phyloP scores from a whole-genome alignment of 768 basidiomycete genomes.

The Sporobolomyces roseus region DNA sequence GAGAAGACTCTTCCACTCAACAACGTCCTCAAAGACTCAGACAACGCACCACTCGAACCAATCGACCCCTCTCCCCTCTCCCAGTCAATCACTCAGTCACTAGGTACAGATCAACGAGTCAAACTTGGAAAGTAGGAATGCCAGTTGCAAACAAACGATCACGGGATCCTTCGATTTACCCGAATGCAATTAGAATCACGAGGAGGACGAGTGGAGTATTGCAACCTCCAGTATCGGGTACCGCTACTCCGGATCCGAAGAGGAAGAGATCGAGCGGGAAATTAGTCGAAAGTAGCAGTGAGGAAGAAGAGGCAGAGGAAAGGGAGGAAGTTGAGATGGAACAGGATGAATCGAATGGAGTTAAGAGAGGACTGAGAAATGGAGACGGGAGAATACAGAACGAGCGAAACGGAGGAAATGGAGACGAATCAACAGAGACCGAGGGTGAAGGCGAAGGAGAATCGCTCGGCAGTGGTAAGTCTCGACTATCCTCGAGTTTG shows the following conservation, averaged over 20 bases:
- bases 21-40: neutral
- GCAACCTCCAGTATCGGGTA: neutral
- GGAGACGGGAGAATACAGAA: neutral
- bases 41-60: neutral
- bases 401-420: neutral
- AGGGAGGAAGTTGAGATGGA: constrained; percentile 1
- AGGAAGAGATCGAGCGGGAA: constrained; percentile 7
- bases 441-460: constrained; percentile 3
- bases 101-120: neutral
- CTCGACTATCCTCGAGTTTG: neutral
- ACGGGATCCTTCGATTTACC: constrained; percentile 2
- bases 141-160: constrained; percentile 3
- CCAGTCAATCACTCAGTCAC: constrained; percentile 16
- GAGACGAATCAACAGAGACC: constrained; percentile 7
- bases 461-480: neutral
- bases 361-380: neutral
- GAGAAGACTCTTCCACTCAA: constrained; percentile 22
- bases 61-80: constrained; percentile 23
- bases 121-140: neutral
- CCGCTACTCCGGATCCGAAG: constrained; percentile 3
- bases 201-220: constrained; percentile 21
- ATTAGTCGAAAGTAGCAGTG: neutral
- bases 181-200: neutral
- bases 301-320: neutral
- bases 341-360: too few species aligned